Evolutionary conservation across 768 basidiomycete species (phyloP).

Genomic region (Pilatotrama ljubarskyi): DNA sequence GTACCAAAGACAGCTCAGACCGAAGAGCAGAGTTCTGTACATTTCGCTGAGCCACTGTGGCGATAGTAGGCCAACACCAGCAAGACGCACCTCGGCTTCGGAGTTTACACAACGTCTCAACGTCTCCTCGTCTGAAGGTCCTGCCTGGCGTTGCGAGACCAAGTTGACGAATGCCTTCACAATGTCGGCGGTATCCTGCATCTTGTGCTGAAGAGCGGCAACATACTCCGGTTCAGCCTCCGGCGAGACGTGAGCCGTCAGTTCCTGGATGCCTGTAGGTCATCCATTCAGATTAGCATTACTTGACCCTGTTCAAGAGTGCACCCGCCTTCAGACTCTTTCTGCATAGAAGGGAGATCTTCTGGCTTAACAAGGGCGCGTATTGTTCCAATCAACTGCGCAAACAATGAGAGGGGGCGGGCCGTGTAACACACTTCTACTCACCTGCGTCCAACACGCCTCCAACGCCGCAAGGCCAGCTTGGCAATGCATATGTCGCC

Average conservation of each 20-base stretch:
- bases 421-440: background rate
- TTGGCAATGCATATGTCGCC: conserved; percentile 28
- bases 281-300: background rate
- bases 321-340: conserved; percentile 26
- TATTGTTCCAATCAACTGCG: conserved; percentile 30
- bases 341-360: conserved; percentile 26
- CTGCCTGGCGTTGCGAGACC: conserved; percentile 11
- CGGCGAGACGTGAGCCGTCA: conserved; percentile 24
- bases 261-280: conserved; percentile 27
- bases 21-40: conserved; percentile 25
- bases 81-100: conserved; percentile 27
- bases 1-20: conserved; percentile 30
- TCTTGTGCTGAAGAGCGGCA: conserved; percentile 25
- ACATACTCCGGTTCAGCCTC: conserved; percentile 27
- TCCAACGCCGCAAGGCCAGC: conserved; percentile 33
- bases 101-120: conserved; percentile 21
- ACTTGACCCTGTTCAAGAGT: background rate
- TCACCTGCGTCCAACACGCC: conserved; percentile 34
- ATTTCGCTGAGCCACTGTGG: background rate
- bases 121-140: conserved; percentile 19
- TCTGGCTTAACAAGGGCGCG: conserved; percentile 31
- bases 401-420: background rate
- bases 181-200: conserved; percentile 30
- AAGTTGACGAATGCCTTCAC: conserved; percentile 29
- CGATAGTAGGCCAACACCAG: background rate